Evolutionary conservation across 305 asterid species (phyloP), one percentile per base, ranked within the genome.

Genomic region (Nicotiana rustica): DNA sequence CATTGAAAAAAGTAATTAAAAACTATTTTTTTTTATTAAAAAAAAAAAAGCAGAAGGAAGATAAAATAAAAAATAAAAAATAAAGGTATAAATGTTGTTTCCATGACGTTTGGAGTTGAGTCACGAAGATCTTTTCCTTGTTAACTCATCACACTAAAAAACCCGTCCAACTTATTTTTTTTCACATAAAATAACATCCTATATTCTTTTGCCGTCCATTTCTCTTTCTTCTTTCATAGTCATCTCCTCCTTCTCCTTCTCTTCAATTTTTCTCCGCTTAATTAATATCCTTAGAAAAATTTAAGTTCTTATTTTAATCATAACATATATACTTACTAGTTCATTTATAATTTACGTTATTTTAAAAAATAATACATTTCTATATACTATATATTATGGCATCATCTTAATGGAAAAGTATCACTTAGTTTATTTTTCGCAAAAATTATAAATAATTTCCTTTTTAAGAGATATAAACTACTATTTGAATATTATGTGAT

Each of bases 51-150:
- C 7, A 14, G 1, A 57, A 57, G 21, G 64, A 57, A 57, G 19
- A 57, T 57, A 38, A 1, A 14, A 15, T 0, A 25, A 25, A 25
- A 25, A 25, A 25, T 25, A 25, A 25, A 25, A 25, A 25, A 25
- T 25, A 25, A 55, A 4, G 5, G 60, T 13, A 55, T 55, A 55
- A 59, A 62, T 3, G 67, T 10, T 3, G 35, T 8, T 31, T 14
- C 44, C 44, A 44, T 73, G 41, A 73, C 36, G 62, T 14, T 55
- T 44, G 33, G 38, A 21, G 41, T 73, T 47, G 14, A 36, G 79
- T 25, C 78, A 73, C 15, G 35, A 49, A 73, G 14, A 57, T 49
- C 15, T 7, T 73, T 73, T 25, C 64, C 79, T 73, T 49, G 6
- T 73, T 21, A 73, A 21, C 38, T 64, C 38, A 64, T 64, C 69